These are phyloP conservation scores for Phanerochaete carnosa DNA, from an alignment of 768 basidiomycete species.

Conservation along the genomic window DNA sequence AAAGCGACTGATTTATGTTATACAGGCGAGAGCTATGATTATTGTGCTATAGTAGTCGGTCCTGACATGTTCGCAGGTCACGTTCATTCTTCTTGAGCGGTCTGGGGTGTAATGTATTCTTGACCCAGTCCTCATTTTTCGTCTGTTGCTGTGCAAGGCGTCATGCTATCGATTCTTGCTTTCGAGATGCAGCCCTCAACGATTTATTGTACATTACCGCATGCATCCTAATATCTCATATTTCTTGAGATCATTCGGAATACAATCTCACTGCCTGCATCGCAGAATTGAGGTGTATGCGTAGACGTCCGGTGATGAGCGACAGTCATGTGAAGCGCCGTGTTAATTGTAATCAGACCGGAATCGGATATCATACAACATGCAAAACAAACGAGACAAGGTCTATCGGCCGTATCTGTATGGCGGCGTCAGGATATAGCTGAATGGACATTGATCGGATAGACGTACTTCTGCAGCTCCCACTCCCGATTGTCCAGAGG, in stretches of 20 bases:
- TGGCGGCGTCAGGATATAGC: neutral
- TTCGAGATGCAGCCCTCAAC: neutral
- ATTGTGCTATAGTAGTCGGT: neutral
- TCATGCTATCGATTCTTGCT: neutral
- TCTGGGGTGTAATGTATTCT: neutral
- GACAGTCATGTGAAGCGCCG: neutral
- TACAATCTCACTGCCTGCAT: no score
- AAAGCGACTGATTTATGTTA: neutral
- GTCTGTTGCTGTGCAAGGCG: neutral
- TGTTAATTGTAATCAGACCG: neutral
- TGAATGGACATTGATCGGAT: neutral
- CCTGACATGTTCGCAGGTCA: neutral
- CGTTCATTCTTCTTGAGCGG: neutral
- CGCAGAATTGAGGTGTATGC: no score
- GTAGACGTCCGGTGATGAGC: no score
- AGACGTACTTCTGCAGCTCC: conserved; percentile 90
- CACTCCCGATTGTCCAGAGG: conserved; percentile 95
- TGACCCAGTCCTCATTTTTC: neutral
- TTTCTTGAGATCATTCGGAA: no score
- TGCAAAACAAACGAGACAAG: neutral
- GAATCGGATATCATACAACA: conserved; percentile 8
- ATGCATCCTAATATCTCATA: neutral
- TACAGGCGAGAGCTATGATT: neutral
- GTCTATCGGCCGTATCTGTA: conserved; percentile 13
- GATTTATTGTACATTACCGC: neutral